Evolutionary conservation across 2,329 filamentous ascomycete genomes (phyloP), one percentile per base, ranked within the genome.

Genomic region (Stagonosporopsis vannaccii): DNA sequence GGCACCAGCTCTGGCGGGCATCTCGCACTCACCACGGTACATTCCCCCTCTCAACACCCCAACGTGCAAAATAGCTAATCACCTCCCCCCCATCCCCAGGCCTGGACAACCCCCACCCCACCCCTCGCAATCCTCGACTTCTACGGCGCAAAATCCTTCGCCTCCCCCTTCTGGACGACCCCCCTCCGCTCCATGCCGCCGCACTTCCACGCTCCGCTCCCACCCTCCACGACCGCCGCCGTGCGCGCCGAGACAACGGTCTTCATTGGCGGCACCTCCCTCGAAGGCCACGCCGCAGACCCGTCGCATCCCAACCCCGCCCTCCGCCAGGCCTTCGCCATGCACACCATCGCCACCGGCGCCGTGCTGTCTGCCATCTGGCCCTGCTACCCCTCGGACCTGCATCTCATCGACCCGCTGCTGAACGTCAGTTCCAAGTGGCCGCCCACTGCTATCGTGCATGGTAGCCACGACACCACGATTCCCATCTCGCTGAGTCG

Each of bases 381-480:
- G 28, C 60, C 60, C 0, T n/a, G 28, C 6, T 48, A 54, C 1
- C 44, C 54, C 3, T 11, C 46, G 2, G 23, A 40, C 4, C 48
- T 54, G n/a, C 26, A 40, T 4, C 41, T 15, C 3, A 57, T 60
- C 25, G 61, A 63, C 23, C 59, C 59, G 3, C 15, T 60, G 2
- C 37, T 56, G 5, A 59, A 61, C 41, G 43, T 63, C 9, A 30
- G 7, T 11, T n/a, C 28, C 9, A 3, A 36, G 11, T 59, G 55
- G 57, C 62, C 62, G 6, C 60, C 62, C 0, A 49, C 54, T 2
- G 57, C 49, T 7, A 65, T 65, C 44, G 60, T 65, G 28, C 62
- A 65, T 44, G 62, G 62, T 2, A 48, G 48, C 1, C 54, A 51
- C 9, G 62, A 65, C 44, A 48, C 44, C 0, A 65, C 58, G 51